Evolutionary conservation across 345 rosid genomes (phyloP).

Genomic region (Camelina laxa): DNA sequence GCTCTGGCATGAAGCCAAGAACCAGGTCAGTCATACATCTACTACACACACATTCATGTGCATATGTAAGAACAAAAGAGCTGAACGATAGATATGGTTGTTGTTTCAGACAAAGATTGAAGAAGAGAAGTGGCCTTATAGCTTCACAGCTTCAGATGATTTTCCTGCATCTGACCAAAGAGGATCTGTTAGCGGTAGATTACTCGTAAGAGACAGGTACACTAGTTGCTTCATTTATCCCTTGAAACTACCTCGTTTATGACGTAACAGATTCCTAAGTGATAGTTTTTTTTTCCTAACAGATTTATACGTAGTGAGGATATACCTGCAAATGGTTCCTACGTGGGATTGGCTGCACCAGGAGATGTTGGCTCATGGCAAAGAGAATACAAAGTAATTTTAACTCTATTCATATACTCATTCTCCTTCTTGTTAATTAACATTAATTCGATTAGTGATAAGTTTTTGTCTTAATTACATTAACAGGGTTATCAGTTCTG

Average conservation of each 20-base stretch:
- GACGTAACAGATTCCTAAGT: not conserved
- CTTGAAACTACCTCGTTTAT: not conserved
- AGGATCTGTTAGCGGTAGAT: slow-evolving; percentile 67
- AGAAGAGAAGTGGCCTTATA: slow-evolving; percentile 84
- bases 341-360: slow-evolving; percentile 80
- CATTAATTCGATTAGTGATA: not conserved
- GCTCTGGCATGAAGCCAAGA: slow-evolving; percentile 86
- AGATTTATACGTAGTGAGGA: slow-evolving; percentile 50
- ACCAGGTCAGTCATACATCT: slow-evolving; percentile 53
- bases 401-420: slow-evolving; percentile 9
- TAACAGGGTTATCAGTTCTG: slow-evolving; percentile 91
- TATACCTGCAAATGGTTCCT: slow-evolving; percentile 60
- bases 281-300: slow-evolving; percentile 30
- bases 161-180: slow-evolving; percentile 64
- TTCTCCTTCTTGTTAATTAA: not conserved
- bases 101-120: slow-evolving; percentile 58
- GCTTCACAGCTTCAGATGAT: slow-evolving; percentile 73
- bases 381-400: slow-evolving; percentile 75
- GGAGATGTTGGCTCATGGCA: slow-evolving; percentile 97
- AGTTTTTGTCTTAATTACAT: slow-evolving; percentile 3
- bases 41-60: not conserved
- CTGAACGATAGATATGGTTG: not conserved
- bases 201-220: slow-evolving; percentile 71
- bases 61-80: slow-evolving; percentile 11
- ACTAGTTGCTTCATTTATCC: not conserved